Evolutionary conservation across 495 filamentous ascomycete genomes (phyloP).

Genomic region (Aspergillus haitiensis): DNA sequence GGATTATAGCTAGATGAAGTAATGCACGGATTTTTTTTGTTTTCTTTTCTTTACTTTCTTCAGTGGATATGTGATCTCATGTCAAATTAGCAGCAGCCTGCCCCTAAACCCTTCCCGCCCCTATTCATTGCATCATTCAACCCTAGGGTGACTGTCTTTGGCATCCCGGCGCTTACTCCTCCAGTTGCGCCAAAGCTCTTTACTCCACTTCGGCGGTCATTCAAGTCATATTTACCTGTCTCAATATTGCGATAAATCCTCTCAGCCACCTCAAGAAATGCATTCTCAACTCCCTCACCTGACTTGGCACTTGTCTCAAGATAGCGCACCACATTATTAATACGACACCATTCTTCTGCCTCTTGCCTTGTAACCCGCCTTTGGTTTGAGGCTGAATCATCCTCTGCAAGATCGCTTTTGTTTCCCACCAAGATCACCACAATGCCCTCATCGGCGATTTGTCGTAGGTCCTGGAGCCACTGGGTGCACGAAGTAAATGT

Average conservation of each 20-base stretch:
- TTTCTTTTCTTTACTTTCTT: background rate
- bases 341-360: conserved; percentile 81
- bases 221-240: conserved; percentile 87
- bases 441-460: conserved; percentile 91
- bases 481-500: conserved; percentile 82
- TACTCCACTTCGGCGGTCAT: conserved; percentile 91
- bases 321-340: conserved; percentile 81
- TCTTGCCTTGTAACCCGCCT: conserved; percentile 76
- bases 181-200: conserved; percentile 68
- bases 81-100: conserved; percentile 48
- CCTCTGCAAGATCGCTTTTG: conserved; percentile 75
- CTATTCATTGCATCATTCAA: conserved; percentile 56
- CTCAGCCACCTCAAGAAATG: conserved; percentile 90
- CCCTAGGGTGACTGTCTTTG: conserved; percentile 57
- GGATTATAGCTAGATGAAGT: background rate
- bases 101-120: conserved; percentile 43
- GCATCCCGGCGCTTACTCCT: conserved; percentile 36
- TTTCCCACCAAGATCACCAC: conserved; percentile 94
- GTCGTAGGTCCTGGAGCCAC: conserved; percentile 90
- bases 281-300: conserved; percentile 87
- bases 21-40: background rate
- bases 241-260: conserved; percentile 95
- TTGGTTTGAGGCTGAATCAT: conserved; percentile 55
- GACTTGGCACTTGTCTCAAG: conserved; percentile 96
- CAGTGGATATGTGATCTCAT: background rate